phyloP scores from a whole-genome alignment of 1,284 basidiomycete species.

The Abortiporus biennis region DNA sequence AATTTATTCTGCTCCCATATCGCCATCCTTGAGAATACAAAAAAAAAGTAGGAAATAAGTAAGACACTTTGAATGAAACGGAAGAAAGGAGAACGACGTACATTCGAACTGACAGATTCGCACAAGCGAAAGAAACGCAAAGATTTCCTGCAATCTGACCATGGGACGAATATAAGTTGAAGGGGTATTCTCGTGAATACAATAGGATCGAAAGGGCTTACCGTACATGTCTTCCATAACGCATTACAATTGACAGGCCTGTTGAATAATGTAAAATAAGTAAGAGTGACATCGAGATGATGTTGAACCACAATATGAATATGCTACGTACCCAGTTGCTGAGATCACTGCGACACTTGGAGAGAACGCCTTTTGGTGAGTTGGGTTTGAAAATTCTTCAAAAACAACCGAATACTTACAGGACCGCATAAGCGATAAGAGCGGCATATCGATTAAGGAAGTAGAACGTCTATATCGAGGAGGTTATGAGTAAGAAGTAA shows the following conservation, averaged over 20 bases:
- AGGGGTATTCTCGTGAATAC: neutral
- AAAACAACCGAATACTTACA: neutral
- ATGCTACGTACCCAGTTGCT: neutral
- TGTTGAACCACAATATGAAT: too few relatives aligned
- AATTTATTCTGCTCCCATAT: neutral
- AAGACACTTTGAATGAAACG: neutral
- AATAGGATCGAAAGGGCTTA: too few relatives aligned
- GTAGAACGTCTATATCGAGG: neutral
- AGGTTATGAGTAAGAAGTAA: neutral
- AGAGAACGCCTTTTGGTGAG: neutral
- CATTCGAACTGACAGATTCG: slow-evolving; percentile 3
- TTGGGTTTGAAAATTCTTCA: neutral
- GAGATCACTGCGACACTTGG: neutral
- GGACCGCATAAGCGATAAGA: neutral
- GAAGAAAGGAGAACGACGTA: neutral
- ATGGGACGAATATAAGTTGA: too few relatives aligned
- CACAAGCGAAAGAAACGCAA: neutral
- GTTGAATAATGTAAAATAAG: neutral
- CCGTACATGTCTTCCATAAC: neutral
- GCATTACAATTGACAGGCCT: neutral
- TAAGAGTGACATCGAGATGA: neutral
- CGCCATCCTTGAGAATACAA: slow-evolving; percentile 1
- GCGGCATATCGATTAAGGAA: neutral
- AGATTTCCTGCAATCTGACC: slow-evolving; percentile 1
- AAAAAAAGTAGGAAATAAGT: neutral